Conservation (phyloP, 2,329 filamentous ascomycete genomes). For the Samsoniella hepiali region DNA sequence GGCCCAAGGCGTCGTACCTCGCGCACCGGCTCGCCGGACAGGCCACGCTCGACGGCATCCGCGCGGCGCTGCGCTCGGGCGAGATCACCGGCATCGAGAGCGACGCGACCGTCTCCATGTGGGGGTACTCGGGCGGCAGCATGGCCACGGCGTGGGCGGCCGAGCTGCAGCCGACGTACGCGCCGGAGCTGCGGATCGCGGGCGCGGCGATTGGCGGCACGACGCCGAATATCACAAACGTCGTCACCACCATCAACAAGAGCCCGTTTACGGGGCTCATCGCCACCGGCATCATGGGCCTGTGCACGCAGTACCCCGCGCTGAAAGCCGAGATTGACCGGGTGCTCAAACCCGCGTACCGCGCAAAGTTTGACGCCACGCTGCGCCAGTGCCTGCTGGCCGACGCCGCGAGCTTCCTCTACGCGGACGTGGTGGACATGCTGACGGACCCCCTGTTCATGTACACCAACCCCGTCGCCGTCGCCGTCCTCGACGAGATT, state of each 20-base stretch:
- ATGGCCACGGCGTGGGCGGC: constrained; percentile 25
- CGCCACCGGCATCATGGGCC: constrained; percentile 22
- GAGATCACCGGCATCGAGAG: constrained; percentile 29
- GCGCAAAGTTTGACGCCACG: constrained; percentile 29
- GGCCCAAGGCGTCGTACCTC: constrained; percentile 41
- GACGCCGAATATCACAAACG: constrained; percentile 22
- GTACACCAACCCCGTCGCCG: constrained; percentile 22
- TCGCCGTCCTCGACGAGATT: constrained; percentile 29
- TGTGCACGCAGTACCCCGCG: constrained; percentile 24
- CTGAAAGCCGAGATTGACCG: constrained; percentile 18
- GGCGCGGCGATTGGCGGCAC: constrained; percentile 28
- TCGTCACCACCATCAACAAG: constrained; percentile 21
- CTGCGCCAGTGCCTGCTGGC: constrained; percentile 28
- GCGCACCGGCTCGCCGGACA: constrained; percentile 40
- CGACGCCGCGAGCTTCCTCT: constrained; percentile 27
- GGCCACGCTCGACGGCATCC: constrained; percentile 42
- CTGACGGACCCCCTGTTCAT: constrained; percentile 37
- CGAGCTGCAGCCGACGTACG: constrained; percentile 27
- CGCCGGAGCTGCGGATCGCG: constrained; percentile 25
- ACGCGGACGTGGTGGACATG: constrained; percentile 38
- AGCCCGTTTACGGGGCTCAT: constrained; percentile 23
- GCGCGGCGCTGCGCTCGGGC: constrained; percentile 35
- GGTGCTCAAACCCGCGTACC: constrained; percentile 21
- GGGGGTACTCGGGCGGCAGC: constrained; percentile 35
- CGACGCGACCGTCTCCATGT: constrained; percentile 40